Evolutionary conservation across 2,329 filamentous ascomycete genomes (phyloP).

Genomic region (Botrytis elliptica): DNA sequence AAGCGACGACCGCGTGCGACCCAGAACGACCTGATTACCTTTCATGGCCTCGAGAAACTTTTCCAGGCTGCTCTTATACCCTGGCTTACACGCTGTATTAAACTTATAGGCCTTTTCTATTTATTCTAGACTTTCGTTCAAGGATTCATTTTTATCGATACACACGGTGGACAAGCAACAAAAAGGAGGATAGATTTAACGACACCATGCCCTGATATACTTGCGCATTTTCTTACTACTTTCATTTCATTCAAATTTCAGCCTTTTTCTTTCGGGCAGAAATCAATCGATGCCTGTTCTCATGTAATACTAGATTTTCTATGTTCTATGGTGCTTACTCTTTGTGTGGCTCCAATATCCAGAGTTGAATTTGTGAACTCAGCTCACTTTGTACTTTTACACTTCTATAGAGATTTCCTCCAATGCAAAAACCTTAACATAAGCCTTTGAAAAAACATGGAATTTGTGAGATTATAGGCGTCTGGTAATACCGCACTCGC

Average conservation of each 20-base stretch:
- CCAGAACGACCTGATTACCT: conserved; percentile 8
- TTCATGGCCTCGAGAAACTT: not conserved
- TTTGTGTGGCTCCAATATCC: not conserved
- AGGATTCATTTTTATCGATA: not conserved
- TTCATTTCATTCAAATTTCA: not conserved
- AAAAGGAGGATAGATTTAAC: conserved; percentile 14
- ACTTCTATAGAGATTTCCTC: conserved; percentile 2
- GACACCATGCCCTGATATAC: conserved; percentile 2
- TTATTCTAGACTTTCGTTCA: not conserved
- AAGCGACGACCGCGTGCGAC: not conserved
- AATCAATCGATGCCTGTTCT: conserved; percentile 14
- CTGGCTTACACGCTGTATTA: not conserved
- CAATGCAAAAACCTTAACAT: conserved; percentile 1
- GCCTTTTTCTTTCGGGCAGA: not conserved
- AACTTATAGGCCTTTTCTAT: not conserved
- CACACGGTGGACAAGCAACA: conserved; percentile 1
- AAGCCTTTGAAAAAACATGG: not conserved
- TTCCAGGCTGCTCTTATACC: not conserved
- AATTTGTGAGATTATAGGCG: not conserved
- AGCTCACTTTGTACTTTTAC: conserved; percentile 19
- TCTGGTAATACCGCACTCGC: not conserved
- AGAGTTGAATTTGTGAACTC: not conserved
- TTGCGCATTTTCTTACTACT: not conserved
- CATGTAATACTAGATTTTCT: conserved; percentile 7
- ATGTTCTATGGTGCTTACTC: conserved; percentile 11